Base-by-base conservation (phyloP, 169 alveolate genomes). In the Plasmodium cynomolgi region DNA sequence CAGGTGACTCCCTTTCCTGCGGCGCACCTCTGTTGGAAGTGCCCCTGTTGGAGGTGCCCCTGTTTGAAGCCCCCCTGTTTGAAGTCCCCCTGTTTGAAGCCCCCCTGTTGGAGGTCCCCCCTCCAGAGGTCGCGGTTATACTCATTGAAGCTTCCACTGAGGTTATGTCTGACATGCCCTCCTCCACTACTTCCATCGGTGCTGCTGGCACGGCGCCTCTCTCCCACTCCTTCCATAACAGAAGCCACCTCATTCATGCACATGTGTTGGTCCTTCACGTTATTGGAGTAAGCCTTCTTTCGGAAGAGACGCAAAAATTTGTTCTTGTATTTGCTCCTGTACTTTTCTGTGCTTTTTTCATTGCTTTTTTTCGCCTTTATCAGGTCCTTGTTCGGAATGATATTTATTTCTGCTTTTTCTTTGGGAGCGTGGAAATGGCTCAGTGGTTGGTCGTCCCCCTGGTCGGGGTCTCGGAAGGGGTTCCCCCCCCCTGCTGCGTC, bases 321-420 rank as follows among this genome's bases (percentile, higher is more conserved):
- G 33, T 71, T 71, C 50, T 71, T 84, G 41, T 44, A 20, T 71
- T 33, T 84, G 44, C 17, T 68, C 23, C 37, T 81, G 23, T 4
- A 29, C 44, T 31, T 83, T 54, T 34, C 54, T 7, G 54, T 11
- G 8, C 54, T 44, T 58, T 83, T 83, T 11, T 62, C 73, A 17
- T 83, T 84, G 8, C 37, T 62, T 68, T 83, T 83, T 71, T 83
- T 83, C 20, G 72, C 92, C 73, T 83, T 83, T n/a, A 33, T 39
- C 29, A 83, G 58, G 9, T 83, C 92, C 31, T 71, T 71, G 50
- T 71, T 84, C 15, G 5, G 39, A 39, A 84, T 84, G 34, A 26
- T 41, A 54, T 84, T 44, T 1, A 31, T 26, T 29, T 88, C 94
- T 2, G 11, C 44, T 37, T 54, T 88, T 15, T 80, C 39, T 68